Base-by-base conservation (phyloP, 2,329 filamentous ascomycete genomes). In the Drechslera avenae region DNA sequence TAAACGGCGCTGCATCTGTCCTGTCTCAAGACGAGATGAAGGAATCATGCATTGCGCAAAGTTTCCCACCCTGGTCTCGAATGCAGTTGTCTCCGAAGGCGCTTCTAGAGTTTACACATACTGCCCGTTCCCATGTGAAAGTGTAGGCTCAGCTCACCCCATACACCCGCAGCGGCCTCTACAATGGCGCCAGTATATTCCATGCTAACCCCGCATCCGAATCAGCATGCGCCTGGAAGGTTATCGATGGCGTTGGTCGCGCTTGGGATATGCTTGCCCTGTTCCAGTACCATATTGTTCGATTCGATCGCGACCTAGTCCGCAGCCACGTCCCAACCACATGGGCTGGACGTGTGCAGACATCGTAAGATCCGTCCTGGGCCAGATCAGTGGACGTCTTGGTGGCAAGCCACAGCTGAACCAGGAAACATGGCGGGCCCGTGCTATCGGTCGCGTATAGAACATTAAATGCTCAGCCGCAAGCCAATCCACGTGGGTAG, bases 1-100 rank as follows among this genome's bases (percentile, higher is more conserved):
- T 39, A 48, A 59, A 54, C 43, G 48, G 46, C 39, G 42, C 30
- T 50, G 47, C 36, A 48, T 45, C 21, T 35, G 19, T 18, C 42
- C 34, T 32, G 48, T 41, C 46, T 39, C 39, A 50, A 52, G 44
- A 54, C 23, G 40, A 47, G 28, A 33, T 31, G 19, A 34, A 18
- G 32, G 34, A 23, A 41, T 36, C 37, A 17, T 37, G 35, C 18
- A 13, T 37, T 18, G 18, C 23, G 18, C 26, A 21, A 17, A 36
- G n/a, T 28, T 13, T 17, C 10, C 26, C 36, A 21, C 48, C 23
- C 48, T 14, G 18, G 36, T 37, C 41, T 31, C 30, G 17, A 17
- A 13, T 19, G 35, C 35, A 17, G 28, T 17, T 5, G 34, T 32
- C 34, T 46, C 34, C 35, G 44, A 32, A n/a, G 28, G 17, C 12